These are phyloP conservation scores for Aspergillus diversus DNA, from an alignment of 495 filamentous ascomycete species.

Conservation along the genomic window DNA sequence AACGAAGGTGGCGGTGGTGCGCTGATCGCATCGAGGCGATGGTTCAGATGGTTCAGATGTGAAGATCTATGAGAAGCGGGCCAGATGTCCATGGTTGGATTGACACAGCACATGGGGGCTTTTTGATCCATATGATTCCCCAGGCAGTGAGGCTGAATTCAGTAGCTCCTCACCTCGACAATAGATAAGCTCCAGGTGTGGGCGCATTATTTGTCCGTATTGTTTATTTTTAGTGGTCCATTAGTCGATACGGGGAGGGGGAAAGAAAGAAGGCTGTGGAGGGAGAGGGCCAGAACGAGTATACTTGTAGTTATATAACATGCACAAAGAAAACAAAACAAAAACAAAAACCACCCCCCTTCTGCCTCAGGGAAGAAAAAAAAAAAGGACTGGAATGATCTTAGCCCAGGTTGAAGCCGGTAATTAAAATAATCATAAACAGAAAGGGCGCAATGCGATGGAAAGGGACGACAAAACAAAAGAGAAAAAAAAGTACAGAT, in stretches of 20 bases:
- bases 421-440: neutral
- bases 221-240: neutral
- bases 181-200: neutral
- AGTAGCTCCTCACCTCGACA: constrained; percentile 2
- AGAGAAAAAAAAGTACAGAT: constrained; percentile 6
- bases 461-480: neutral
- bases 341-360: too few species aligned
- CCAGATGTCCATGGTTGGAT: constrained; percentile 14
- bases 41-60: constrained; percentile 2
- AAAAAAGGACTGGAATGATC: too few species aligned
- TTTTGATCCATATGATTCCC: constrained; percentile 14
- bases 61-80: constrained; percentile 3
- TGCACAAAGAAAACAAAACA: too few species aligned
- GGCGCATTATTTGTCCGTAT: neutral
- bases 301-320: neutral
- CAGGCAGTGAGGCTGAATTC: constrained; percentile 1
- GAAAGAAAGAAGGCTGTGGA: neutral
- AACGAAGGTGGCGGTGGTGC: constrained; percentile 12
- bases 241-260: neutral
- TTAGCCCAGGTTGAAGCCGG: too few species aligned
- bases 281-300: neutral
- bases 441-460: neutral
- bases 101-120: constrained; percentile 14
- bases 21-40: neutral
- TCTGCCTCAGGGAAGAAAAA: too few species aligned